A percentile compares a stretch with the other conserved stretches of the same genome.
These are phyloP conservation scores for Nicotiana attenuata DNA, from an alignment of 257 asterid genomes.

Conservation along the genomic window DNA sequence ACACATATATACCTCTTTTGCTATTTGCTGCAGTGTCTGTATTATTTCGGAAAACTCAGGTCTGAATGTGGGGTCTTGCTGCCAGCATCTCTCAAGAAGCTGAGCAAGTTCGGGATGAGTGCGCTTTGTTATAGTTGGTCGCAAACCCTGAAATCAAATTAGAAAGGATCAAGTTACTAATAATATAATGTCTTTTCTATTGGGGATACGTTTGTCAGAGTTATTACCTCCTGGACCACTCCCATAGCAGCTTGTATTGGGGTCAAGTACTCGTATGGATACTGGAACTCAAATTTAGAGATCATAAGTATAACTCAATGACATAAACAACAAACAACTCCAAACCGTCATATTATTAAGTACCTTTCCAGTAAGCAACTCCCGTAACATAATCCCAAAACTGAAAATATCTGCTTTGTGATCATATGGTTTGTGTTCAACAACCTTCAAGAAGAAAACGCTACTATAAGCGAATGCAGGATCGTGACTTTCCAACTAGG, in stretches of 20 bases:
- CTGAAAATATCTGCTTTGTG: constrained; percentile 95
- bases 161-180: not conserved
- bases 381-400: constrained; percentile 91
- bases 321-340: not conserved
- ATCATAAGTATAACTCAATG: not conserved
- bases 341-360: too few relatives aligned
- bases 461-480: constrained; percentile 20
- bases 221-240: constrained; percentile 97
- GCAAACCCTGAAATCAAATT: constrained; percentile 51
- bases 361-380: constrained; percentile 91
- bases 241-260: constrained; percentile 99
- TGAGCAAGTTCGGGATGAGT: constrained; percentile 69
- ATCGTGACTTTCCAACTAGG: not conserved
- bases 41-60: constrained; percentile 80
- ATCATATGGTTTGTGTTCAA: constrained; percentile 90
- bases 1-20: constrained; percentile 79
- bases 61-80: constrained; percentile 70
- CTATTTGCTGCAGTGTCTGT: constrained; percentile 49
- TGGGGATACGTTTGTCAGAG: too few relatives aligned
- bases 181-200: too few relatives aligned
- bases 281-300: constrained; percentile 36
- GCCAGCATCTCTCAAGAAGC: constrained; percentile 97
- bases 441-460: constrained; percentile 54
- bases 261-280: constrained; percentile 86
- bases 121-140: constrained; percentile 76